phyloP scores from a whole-genome alignment of 306 rosid genomes.

The Dryas octopetala region DNA sequence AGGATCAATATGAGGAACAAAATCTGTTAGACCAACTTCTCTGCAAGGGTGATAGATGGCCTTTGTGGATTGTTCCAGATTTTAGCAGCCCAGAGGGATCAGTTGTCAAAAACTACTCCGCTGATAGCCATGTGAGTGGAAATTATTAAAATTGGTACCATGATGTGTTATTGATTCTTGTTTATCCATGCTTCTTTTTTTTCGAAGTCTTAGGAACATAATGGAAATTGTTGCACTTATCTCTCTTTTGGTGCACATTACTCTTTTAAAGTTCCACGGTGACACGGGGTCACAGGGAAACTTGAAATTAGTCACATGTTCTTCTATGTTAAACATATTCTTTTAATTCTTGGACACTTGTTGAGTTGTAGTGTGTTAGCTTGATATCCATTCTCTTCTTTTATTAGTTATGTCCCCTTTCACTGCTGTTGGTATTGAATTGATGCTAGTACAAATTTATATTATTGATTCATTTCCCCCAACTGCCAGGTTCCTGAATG shows the following conservation, averaged over 20 bases:
- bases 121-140: conserved; percentile 32
- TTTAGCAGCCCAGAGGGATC: conserved; percentile 48
- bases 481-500: not conserved
- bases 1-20: conserved; percentile 62
- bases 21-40: conserved; percentile 62
- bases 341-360: not conserved
- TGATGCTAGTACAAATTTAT: not conserved
- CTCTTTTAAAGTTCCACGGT: not conserved
- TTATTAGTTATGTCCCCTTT: not conserved
- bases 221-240: not conserved
- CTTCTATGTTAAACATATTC: not conserved
- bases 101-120: conserved; percentile 17
- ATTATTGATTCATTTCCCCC: not conserved
- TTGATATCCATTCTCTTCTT: not conserved
- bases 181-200: not conserved
- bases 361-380: not conserved
- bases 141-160: conserved; percentile 15
- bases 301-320: not conserved
- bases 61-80: conserved; percentile 56
- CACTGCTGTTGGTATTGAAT: not conserved
- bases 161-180: conserved; percentile 16
- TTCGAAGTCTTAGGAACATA: not conserved
- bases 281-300: not conserved
- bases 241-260: not conserved
- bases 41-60: conserved; percentile 63